Base-by-base conservation (phyloP, 1,284 basidiomycete genomes). In the Malassezia dermatis region DNA sequence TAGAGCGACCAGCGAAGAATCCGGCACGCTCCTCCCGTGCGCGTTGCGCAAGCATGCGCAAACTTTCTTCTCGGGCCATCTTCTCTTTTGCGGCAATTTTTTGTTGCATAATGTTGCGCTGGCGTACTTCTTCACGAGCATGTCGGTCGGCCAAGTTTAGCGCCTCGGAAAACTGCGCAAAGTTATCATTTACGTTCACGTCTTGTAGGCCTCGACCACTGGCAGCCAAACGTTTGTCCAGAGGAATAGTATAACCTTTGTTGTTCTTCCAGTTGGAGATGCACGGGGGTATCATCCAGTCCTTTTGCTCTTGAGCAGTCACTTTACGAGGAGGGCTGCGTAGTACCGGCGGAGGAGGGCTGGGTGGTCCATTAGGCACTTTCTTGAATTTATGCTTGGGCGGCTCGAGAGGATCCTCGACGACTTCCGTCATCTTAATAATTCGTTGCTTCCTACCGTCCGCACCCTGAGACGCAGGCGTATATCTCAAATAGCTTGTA, bases 201-300 rank as follows among this genome's bases (percentile, higher is more conserved):
- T 99, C 94, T 76, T 98, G 93, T 40, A 99, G 79, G 51, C 93
- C 91, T 65, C 93, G 83, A 13, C 93, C 94, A 76, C 98, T 93
- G 11, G 94, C 93, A 19, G 94, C 94, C 45, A 99, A 80, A 66
- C 94, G 88, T 78, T 99, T 98, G 76, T 98, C 94, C 23, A 98
- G 81, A 26, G 94, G 91, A 66, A 98, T 96, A 5, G 93, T 98
- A 77, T 93, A 98, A 81, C 94, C 94, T 78, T 96, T 96, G 83
- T 98, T 96, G 80, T 99, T 99, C 80, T 99, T 99, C 94, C 94
- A 99, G 78, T 98, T 99, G 30, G 90, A 95, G 61, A 99, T 95
- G 76, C 90, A 96, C 15, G 94, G 94, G 3, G 94, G 94, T 52
- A 99, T 96, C 90, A 95, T 95, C 94, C 94, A 96, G 69, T 96